Percentiles rank a stretch among this genome's conserved stretches.
These are phyloP conservation scores for Medicago truncatula DNA, from an alignment of 306 rosid species.

Conservation along the genomic window DNA sequence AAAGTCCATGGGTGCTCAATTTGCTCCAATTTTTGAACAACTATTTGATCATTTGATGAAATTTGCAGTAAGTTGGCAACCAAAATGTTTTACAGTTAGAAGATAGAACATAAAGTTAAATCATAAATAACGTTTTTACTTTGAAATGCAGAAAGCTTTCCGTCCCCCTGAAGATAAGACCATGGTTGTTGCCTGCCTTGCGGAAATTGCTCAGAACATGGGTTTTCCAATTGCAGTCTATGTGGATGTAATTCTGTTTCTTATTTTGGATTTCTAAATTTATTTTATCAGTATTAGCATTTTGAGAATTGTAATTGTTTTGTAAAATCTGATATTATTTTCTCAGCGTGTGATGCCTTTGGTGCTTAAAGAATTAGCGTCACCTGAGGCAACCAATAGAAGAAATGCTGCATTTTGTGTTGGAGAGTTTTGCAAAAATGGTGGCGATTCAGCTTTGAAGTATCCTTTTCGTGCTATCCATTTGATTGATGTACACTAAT, in stretches of 20 bases:
- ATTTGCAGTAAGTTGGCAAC: slow-evolving; percentile 71
- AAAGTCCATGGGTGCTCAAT: slow-evolving; percentile 91
- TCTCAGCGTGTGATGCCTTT: slow-evolving; percentile 87
- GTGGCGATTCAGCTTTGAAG: slow-evolving; percentile 82
- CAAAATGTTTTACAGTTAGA: slow-evolving; percentile 29
- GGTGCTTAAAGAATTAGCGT: slow-evolving; percentile 83
- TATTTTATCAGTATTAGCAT: slow-evolving; percentile 13
- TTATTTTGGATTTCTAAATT: neutral
- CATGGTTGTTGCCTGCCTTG: slow-evolving; percentile 99
- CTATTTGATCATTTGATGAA: slow-evolving; percentile 91
- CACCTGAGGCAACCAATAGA: slow-evolving; percentile 91
- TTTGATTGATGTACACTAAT: slow-evolving; percentile 10
- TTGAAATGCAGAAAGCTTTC: slow-evolving; percentile 77
- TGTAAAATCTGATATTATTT: slow-evolving; percentile 40
- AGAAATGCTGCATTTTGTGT: slow-evolving; percentile 99
- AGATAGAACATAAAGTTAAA: slow-evolving; percentile 36
- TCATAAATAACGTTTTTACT: slow-evolving; percentile 41
- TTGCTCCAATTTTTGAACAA: slow-evolving; percentile 84
- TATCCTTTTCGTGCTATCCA: slow-evolving; percentile 58
- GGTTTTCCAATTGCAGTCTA: slow-evolving; percentile 92
- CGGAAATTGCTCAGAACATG: slow-evolving; percentile 99
- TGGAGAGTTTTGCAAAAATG: slow-evolving; percentile 97
- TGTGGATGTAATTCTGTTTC: slow-evolving; percentile 66
- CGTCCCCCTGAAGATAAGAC: slow-evolving; percentile 93
- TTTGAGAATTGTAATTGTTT: slow-evolving; percentile 34